Conservation (phyloP, 139 green algal genomes). For the Chlorella sp. region DNA sequence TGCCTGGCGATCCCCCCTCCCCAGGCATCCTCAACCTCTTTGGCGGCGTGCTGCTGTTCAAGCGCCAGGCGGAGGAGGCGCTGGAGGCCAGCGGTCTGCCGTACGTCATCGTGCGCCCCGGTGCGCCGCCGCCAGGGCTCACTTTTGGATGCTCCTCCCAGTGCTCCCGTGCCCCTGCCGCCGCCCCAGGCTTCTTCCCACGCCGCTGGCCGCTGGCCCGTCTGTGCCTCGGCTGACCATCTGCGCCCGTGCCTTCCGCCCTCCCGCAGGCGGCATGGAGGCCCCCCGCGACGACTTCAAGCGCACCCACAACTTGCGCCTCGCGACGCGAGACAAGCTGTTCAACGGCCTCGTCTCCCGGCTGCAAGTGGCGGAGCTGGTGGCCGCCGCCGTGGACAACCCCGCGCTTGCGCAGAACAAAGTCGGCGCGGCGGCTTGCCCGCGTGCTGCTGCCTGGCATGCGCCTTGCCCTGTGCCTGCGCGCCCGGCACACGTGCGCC, state of each 20-base stretch:
- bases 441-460: background rate
- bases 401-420: conserved; percentile 80
- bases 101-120: conserved; percentile 89
- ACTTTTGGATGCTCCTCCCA: too few species aligned
- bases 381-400: conserved; percentile 58
- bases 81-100: conserved; percentile 80
- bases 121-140: too few species aligned
- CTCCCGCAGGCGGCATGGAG: conserved; percentile 90
- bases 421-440: conserved; percentile 6
- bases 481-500: background rate
- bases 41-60: conserved; percentile 85
- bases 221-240: too few species aligned
- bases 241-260: too few species aligned
- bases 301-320: conserved; percentile 82
- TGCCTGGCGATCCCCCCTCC: too few species aligned
- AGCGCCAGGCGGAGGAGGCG: conserved; percentile 83
- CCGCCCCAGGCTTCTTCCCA: too few species aligned
- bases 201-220: too few species aligned
- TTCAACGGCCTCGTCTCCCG: conserved; percentile 88
- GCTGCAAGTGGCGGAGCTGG: conserved; percentile 88
- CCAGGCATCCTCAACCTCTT: conserved; percentile 84
- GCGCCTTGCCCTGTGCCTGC: background rate
- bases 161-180: too few species aligned
- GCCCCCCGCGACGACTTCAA: conserved; percentile 87
- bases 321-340: conserved; percentile 64